Evolutionary conservation across 257 asterid genomes (phyloP).

Genomic region (Plantago major): DNA sequence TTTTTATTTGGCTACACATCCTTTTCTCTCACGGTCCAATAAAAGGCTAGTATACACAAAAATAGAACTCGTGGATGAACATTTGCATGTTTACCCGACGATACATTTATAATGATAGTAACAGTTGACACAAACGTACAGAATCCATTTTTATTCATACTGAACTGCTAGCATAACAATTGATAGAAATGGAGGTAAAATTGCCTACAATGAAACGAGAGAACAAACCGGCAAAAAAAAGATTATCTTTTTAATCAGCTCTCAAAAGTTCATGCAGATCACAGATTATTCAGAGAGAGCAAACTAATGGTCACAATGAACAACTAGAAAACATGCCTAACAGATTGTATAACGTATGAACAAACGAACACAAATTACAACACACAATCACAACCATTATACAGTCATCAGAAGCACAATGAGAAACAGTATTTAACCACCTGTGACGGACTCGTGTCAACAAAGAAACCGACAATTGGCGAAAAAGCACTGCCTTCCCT

Average conservation of each 20-base stretch:
- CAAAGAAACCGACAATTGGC: constrained; percentile 72
- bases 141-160: too few relatives aligned
- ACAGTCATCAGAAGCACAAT: background rate
- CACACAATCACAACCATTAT: background rate
- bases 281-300: background rate
- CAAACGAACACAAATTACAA: background rate
- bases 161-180: too few relatives aligned
- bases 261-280: constrained; percentile 6
- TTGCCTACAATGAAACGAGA: too few relatives aligned
- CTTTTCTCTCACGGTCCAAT: background rate
- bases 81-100: too few relatives aligned
- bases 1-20: too few relatives aligned
- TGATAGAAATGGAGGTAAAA: too few relatives aligned
- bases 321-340: too few relatives aligned
- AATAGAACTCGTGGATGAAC: too few relatives aligned
- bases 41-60: background rate
- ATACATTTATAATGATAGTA: too few relatives aligned
- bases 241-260: background rate
- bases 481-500: constrained; percentile 82
- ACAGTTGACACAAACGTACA: too few relatives aligned
- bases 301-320: too few relatives aligned
- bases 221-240: constrained; percentile 3
- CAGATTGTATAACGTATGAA: too few relatives aligned
- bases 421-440: constrained; percentile 24
- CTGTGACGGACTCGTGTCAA: constrained; percentile 57